Evolutionary conservation across 148 eudicot genomes (phyloP).

Genomic region (Salicornia ramosissima): DNA sequence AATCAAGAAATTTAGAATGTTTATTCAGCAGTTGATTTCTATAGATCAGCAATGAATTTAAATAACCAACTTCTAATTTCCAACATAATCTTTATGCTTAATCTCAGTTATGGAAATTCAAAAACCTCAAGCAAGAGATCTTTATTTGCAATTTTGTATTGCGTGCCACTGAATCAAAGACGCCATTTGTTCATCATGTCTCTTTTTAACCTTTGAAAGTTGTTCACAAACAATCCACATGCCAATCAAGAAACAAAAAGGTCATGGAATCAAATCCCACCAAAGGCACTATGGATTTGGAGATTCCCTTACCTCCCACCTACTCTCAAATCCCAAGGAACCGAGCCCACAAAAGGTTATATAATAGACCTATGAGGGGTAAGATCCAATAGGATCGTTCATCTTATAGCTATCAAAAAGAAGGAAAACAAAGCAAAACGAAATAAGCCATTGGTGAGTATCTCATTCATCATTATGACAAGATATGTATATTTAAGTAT

Average conservation of each 20-base stretch:
- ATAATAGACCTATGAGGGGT: not conserved
- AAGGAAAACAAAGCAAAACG: too few relatives aligned
- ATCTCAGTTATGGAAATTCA: not conserved
- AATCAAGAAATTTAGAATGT: not conserved
- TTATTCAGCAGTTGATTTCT: not conserved
- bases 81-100: not conserved
- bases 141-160: not conserved
- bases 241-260: not conserved
- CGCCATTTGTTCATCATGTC: not conserved
- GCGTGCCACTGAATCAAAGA: too few relatives aligned
- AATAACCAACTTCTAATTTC: not conserved
- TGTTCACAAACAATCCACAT: not conserved
- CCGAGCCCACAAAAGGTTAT: not conserved
- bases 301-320: not conserved
- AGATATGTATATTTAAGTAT: conserved; percentile 11
- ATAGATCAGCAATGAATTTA: not conserved
- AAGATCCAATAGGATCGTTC: not conserved
- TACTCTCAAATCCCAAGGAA: not conserved
- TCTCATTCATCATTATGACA: too few relatives aligned
- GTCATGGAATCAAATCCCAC: not conserved
- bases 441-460: too few relatives aligned
- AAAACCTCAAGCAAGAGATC: not conserved
- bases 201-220: not conserved
- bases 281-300: not conserved
- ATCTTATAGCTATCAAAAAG: not conserved